Percentiles rank a stretch among this genome's conserved stretches.
These are phyloP conservation scores for Leersia perrieri DNA, from an alignment of 176 grass and related monocot genomes.

Conservation along the genomic window DNA sequence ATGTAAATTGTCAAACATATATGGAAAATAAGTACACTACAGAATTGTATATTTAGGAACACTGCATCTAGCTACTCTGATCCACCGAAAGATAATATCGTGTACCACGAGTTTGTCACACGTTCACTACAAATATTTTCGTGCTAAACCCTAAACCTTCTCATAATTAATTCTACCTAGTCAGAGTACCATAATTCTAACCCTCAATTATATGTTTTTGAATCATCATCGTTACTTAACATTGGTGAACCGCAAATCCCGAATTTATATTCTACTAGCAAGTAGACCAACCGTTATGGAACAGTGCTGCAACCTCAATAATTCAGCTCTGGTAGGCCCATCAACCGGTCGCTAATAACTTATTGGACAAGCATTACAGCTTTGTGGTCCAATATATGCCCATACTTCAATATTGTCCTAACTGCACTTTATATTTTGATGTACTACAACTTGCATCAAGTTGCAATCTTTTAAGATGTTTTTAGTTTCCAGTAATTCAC, in stretches of 20 bases:
- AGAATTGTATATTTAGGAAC: too few relatives aligned
- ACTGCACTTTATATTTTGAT: neutral
- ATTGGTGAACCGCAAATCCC: neutral
- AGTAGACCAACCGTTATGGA: slow-evolving; percentile 32
- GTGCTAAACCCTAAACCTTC: neutral
- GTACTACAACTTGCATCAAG: slow-evolving; percentile 20
- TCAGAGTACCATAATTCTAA: neutral
- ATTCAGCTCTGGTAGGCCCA: slow-evolving; percentile 15
- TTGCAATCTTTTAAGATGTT: slow-evolving; percentile 17
- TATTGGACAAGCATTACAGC: slow-evolving; percentile 13
- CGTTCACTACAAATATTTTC: neutral
- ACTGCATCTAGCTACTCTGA: too few relatives aligned
- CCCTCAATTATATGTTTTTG: neutral
- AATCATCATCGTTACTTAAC: neutral
- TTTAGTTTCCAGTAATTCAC: neutral
- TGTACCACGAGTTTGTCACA: neutral
- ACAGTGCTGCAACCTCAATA: slow-evolving; percentile 15
- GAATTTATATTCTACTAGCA: neutral
- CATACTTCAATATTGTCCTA: slow-evolving; percentile 12
- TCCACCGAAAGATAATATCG: too few relatives aligned
- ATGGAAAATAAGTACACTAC: too few relatives aligned
- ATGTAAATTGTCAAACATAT: too few relatives aligned
- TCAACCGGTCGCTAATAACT: slow-evolving; percentile 5
- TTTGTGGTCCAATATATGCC: neutral
- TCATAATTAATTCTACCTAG: neutral